Percentiles rank a stretch among this genome's conserved stretches.
Conservation (phyloP, 179 eudicot genomes). For the Sideroxylon spinosum region DNA sequence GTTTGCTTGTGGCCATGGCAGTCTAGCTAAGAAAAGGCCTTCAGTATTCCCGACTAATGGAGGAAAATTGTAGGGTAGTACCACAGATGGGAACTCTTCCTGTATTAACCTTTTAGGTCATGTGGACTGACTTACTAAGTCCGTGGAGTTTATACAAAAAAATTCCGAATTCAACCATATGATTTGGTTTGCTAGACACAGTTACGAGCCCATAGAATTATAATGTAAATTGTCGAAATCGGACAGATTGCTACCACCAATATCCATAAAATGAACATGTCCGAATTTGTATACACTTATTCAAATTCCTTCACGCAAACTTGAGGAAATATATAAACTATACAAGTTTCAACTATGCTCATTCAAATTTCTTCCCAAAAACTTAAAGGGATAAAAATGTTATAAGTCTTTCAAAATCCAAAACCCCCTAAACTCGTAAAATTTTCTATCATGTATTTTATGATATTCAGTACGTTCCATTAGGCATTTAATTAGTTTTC, state of each 20-base stretch:
- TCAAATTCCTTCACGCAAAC: no score
- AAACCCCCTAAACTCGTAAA: no score
- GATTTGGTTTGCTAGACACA: constrained; percentile 26
- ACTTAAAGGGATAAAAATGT: no score
- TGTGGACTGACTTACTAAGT: constrained; percentile 23
- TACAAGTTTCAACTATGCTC: no score
- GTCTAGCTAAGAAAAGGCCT: constrained; percentile 31
- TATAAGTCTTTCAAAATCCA: no score
- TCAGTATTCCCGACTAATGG: constrained; percentile 22
- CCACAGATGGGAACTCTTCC: constrained; percentile 29
- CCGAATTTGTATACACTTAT: no score
- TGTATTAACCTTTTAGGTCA: constrained; percentile 30
- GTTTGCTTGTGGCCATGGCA: constrained; percentile 34
- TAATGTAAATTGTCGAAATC: constrained; percentile 22
- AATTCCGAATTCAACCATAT: constrained; percentile 25
- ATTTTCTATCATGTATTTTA: no score
- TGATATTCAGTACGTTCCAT: no score
- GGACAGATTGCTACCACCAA: constrained; percentile 30
- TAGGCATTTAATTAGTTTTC: no score
- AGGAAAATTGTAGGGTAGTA: constrained; percentile 13
- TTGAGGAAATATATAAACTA: no score
- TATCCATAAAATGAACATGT: no score
- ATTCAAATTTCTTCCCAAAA: no score
- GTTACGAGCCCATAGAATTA: constrained; percentile 29
- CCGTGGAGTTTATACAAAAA: constrained; percentile 21